Base-by-base conservation (phyloP, 129 eudicot genomes). In the Artemisia argyi region DNA sequence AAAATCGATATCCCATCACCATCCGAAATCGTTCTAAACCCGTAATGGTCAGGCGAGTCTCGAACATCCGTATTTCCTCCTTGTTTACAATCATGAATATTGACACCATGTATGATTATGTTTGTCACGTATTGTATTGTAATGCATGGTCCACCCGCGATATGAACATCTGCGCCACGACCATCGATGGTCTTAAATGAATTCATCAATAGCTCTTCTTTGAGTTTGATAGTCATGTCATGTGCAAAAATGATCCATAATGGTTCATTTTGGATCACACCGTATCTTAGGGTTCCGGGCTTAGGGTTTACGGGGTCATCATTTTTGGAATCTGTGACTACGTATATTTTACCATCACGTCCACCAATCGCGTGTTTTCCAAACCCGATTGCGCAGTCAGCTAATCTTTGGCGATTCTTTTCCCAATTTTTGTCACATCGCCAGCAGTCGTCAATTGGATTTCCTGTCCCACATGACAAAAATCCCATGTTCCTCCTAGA, bases 401-500 rank as follows among this genome's bases (percentile, higher is more conserved):
- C 97, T 71, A 91, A 74, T 22, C 81, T 78, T 51, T 88, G 85
- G 48, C 96, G 96, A 51, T 88, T 88, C 46, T 77, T 71, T 30
- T 76, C 86, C 97, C 97, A 91, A 11, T 75, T 62, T 15, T 78
- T 73, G 83, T 91, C 97, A 63, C 97, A 91, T 7, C 97, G 74
- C 97, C 97, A 91, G 57, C 97, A 91, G 75, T 91, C 97, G 74
- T 91, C 97, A 3, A 91, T 88, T 0, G 97, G 97, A 67, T 91
- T 91, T 3, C 97, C 97, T 3, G 90, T 88, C 52, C 92, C 90
- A 71, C 96, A 88, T 0, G 96, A 86, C 19, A 91, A 68, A 71
- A 83, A 88, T 15, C 89, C 96, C 62, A 91, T 49, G 18, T 83
- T 88, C 78, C 97, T 86, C 61, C 89, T 85, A 3, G 91, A 75